Base-by-base conservation (phyloP, 208 protist species). In the Leishmania gerbilli region DNA sequence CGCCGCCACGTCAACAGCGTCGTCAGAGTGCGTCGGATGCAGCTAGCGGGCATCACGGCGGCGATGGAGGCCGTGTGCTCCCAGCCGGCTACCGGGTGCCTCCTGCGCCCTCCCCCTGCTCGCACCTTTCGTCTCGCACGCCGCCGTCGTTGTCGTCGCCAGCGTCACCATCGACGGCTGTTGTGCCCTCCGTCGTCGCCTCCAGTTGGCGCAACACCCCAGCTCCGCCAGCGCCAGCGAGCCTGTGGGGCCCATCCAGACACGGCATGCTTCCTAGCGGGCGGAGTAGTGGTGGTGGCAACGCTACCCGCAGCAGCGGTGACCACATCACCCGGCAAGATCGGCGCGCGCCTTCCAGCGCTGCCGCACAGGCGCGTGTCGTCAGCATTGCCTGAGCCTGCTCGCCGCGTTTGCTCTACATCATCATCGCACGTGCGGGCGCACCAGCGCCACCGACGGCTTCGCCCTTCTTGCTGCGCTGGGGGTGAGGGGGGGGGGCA, bases 91-190 rank as follows among this genome's bases (percentile, higher is more conserved):
- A 71, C 37, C 74, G 75, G 34, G 40, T 79, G 11, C 58, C 72
- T 3, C 81, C 31, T 7, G 58, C 60, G 0, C 71, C 69, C 42
- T 74, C 76, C 31, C 55, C 80, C n/a, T 79, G 64, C 49, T 69
- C 71, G 19, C 21, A 62, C n/a, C 55, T 55, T 37, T 37, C 27
- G 4, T 6, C 69, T 15, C 69, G 27, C 69, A 47, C 45, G 21
- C n/a, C 69, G 24, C 21, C 45, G 69, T 55, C 58, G 58, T 64
- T 64, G 27, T 15, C 58, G 58, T 64, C 58, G 34, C 58, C 27
- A 64, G 17, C 51, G 51, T 55, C 51, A 15, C 15, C 45, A 49
- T 58, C 24, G 55, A 27, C 55, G 21, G 21, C 21, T 58, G 55
- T 24, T 58, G 55, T 58, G 55, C 55, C 55, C 24, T 19, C 21